A percentile compares a stretch with the other conserved stretches of the same genome.
Conservation (phyloP, 192 early-diverging fungal genomes). For the Coemansia sp. region DNA sequence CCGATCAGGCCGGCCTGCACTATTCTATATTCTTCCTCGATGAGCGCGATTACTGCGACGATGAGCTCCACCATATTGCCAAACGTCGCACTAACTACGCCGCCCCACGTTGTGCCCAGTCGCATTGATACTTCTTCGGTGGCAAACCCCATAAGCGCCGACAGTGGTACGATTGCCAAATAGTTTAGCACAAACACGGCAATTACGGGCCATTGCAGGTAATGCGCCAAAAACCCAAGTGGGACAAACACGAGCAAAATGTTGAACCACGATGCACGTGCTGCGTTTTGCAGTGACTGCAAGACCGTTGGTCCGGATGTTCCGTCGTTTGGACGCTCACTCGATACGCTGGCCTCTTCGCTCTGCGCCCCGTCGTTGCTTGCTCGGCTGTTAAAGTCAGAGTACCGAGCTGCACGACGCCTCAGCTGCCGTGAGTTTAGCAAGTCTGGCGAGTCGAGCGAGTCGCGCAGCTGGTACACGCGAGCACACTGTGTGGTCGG, state of each 20-base stretch:
- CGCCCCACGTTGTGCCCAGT: slow-evolving; percentile 65
- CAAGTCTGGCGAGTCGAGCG: slow-evolving; percentile 32
- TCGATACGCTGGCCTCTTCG: background rate
- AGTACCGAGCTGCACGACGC: slow-evolving; percentile 34
- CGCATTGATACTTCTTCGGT: slow-evolving; percentile 80
- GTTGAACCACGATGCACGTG: slow-evolving; percentile 62
- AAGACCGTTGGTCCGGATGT: slow-evolving; percentile 6
- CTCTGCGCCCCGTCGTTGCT: background rate
- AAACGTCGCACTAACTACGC: slow-evolving; percentile 67
- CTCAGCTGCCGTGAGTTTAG: slow-evolving; percentile 48
- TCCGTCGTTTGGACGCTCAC: background rate
- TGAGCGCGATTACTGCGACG: slow-evolving; percentile 59
- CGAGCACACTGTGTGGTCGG: slow-evolving; percentile 12
- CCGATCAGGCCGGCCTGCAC: slow-evolving; percentile 82
- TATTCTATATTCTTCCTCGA: slow-evolving; percentile 59
- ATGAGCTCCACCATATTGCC: slow-evolving; percentile 68
- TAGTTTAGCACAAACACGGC: slow-evolving; percentile 81
- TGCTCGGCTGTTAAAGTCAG: background rate
- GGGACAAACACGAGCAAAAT: slow-evolving; percentile 74
- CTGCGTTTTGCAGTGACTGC: slow-evolving; percentile 32
- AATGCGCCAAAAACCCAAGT: slow-evolving; percentile 66
- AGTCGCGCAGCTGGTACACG: slow-evolving; percentile 5
- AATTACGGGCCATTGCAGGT: slow-evolving; percentile 64
- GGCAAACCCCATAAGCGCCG: slow-evolving; percentile 80
- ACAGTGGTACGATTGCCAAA: slow-evolving; percentile 83